phyloP scores from a whole-genome alignment of 2,329 filamentous ascomycete genomes.

The Clonostachys rosea region DNA sequence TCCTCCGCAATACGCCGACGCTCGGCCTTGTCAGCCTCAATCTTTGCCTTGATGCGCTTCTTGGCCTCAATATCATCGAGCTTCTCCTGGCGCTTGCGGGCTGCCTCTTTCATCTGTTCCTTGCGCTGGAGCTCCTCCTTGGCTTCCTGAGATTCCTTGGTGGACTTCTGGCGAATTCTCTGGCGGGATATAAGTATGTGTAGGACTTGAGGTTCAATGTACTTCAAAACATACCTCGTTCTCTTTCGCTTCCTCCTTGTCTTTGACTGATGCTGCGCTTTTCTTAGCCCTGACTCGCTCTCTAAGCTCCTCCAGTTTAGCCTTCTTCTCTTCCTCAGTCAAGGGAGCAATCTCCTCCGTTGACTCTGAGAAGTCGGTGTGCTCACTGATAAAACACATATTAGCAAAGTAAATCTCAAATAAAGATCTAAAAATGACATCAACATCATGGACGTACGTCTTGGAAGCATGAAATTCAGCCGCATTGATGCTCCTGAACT shows the following conservation, averaged over 20 bases:
- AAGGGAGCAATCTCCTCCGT: slow-evolving; percentile 87
- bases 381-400: slow-evolving; percentile 51
- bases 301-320: slow-evolving; percentile 71
- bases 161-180: slow-evolving; percentile 79
- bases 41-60: slow-evolving; percentile 86
- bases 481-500: slow-evolving; percentile 74
- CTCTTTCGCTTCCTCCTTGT: slow-evolving; percentile 76
- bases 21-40: slow-evolving; percentile 90
- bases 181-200: slow-evolving; percentile 13
- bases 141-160: slow-evolving; percentile 79
- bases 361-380: slow-evolving; percentile 88
- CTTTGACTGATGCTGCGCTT: slow-evolving; percentile 60
- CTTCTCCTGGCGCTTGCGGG: slow-evolving; percentile 84
- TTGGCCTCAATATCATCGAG: slow-evolving; percentile 79
- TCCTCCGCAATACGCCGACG: slow-evolving; percentile 79
- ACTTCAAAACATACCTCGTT: slow-evolving; percentile 63
- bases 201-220: not conserved
- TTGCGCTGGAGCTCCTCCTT: slow-evolving; percentile 88
- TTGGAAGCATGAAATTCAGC: slow-evolving; percentile 90
- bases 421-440: not conserved
- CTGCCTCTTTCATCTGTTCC: slow-evolving; percentile 88
- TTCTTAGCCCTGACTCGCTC: slow-evolving; percentile 69
- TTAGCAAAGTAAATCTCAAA: not conserved
- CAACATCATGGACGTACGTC: slow-evolving; percentile 46
- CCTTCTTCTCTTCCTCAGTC: slow-evolving; percentile 86